Evolutionary conservation across 306 rosid species (phyloP), one percentile per base, ranked within the genome.

Genomic region (Lithocarpus polystachyus): DNA sequence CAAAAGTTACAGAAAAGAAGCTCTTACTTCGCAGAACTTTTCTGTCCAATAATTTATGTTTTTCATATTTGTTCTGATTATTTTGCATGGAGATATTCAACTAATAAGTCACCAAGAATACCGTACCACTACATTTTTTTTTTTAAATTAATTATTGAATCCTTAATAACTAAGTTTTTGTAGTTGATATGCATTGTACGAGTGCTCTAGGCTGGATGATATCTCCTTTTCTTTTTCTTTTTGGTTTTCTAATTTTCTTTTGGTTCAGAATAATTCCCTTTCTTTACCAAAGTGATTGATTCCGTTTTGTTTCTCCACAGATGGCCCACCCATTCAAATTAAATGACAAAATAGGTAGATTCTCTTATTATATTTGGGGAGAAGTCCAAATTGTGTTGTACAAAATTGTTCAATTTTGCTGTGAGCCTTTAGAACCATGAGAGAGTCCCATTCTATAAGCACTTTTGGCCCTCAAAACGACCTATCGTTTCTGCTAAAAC

Each of bases 111-210:
- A 67, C 68, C 40, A 31, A 67, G 24, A 43, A 77, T 76, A 56
- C 76, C 76, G 51, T 59, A 22, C 53, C 82, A 75, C 76, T 75
- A 81, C 43, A 76, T 74, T 72, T 4, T 43, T 75, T 73, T 72
- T 4, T 43, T 75, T 31, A 6, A 31, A 35, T 70, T 72, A 61
- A 84, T 87, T 70, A 81, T 79, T 79, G 87, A 31, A 52, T 60
- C 73, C 98, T 90, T 94, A 86, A 76, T 81, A 24, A 86, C 88
- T 87, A 94, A 89, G 96, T 83, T 72, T 86, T 56, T 82, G 79
- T 73, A 24, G 81, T 33, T 61, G 77, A 33, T 56, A 40, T 69
- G 26, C 56, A 72, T 73, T 80, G 79, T 86, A 69, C 20, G 75
- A 82, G 85, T 84, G 89, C 88, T 59, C 84, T 88, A 84, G 90